phyloP scores from a whole-genome alignment of 2,329 filamentous ascomycete species.

The Talaromyces sp. region DNA sequence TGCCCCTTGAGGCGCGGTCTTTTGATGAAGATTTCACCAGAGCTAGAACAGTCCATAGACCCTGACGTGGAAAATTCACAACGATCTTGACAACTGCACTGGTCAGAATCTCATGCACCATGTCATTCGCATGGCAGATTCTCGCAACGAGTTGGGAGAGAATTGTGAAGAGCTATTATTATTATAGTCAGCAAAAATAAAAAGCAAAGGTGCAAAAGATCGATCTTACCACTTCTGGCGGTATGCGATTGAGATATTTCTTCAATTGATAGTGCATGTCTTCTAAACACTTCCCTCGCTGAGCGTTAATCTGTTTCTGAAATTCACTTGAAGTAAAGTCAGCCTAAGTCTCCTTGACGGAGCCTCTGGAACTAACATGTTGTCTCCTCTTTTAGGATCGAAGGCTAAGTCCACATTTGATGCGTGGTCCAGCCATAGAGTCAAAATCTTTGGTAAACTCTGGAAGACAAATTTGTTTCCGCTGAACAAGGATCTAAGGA shows the following conservation, averaged over 20 bases:
- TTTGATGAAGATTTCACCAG: slow-evolving; percentile 77
- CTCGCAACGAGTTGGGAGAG: slow-evolving; percentile 94
- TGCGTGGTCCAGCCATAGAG: slow-evolving; percentile 90
- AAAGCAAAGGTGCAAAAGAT: not conserved
- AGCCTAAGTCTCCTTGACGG: not conserved
- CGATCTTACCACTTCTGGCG: slow-evolving; percentile 44
- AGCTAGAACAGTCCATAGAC: slow-evolving; percentile 85
- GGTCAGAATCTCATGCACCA: slow-evolving; percentile 74
- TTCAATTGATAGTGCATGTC: slow-evolving; percentile 71
- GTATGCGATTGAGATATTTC: slow-evolving; percentile 66
- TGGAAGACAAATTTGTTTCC: slow-evolving; percentile 97
- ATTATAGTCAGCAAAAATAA: slow-evolving; percentile 24
- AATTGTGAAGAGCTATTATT: slow-evolving; percentile 54
- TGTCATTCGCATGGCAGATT: slow-evolving; percentile 79
- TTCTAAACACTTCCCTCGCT: slow-evolving; percentile 64
- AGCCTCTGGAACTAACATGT: slow-evolving; percentile 35
- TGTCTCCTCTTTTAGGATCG: slow-evolving; percentile 51
- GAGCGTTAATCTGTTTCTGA: slow-evolving; percentile 46
- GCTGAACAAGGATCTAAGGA: slow-evolving; percentile 78
- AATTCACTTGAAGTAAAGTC: slow-evolving; percentile 39
- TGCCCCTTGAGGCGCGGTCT: slow-evolving; percentile 62
- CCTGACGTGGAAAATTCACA: slow-evolving; percentile 80
- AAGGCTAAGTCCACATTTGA: slow-evolving; percentile 65
- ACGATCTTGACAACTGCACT: slow-evolving; percentile 86
- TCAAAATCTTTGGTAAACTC: slow-evolving; percentile 85